phyloP scores from a whole-genome alignment of 164 flowering plant genomes.

The Cinnamomum micranthum region DNA sequence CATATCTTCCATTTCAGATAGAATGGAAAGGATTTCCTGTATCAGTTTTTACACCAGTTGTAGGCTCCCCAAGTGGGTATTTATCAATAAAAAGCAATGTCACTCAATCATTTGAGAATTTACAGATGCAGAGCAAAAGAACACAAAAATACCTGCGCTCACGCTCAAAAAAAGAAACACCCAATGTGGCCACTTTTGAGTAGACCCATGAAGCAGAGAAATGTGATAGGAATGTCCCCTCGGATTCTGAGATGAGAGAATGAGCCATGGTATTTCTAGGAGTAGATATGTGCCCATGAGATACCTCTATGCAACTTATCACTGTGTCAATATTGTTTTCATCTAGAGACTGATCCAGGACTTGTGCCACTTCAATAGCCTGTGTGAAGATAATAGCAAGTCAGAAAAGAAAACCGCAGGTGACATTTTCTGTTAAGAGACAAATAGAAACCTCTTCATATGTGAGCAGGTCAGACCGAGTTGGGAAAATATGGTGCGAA shows the following conservation, averaged over 20 bases:
- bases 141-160: slow-evolving; percentile 50
- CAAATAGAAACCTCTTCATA: slow-evolving; percentile 70
- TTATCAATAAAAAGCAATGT: background rate
- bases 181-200: slow-evolving; percentile 70
- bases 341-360: slow-evolving; percentile 81
- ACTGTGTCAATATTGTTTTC: slow-evolving; percentile 44
- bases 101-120: background rate
- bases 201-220: slow-evolving; percentile 78
- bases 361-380: slow-evolving; percentile 91
- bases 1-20: no score
- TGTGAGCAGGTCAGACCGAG: slow-evolving; percentile 53
- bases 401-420: slow-evolving; percentile 7
- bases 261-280: slow-evolving; percentile 14
- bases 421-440: slow-evolving; percentile 1
- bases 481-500: slow-evolving; percentile 49
- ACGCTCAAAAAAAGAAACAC: slow-evolving; percentile 73
- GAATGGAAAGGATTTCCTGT: no score
- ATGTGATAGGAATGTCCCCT: slow-evolving; percentile 31
- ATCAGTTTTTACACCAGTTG: no score
- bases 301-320: slow-evolving; percentile 55
- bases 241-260: slow-evolving; percentile 26
- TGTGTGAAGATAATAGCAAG: slow-evolving; percentile 22
- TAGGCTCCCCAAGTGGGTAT: background rate
- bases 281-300: slow-evolving; percentile 46
- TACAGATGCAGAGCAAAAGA: background rate